A percentile compares a stretch with the other conserved stretches of the same genome.
These are phyloP conservation scores for Hymenoscyphus scutula DNA, from an alignment of 2,329 filamentous ascomycete species.

Conservation along the genomic window DNA sequence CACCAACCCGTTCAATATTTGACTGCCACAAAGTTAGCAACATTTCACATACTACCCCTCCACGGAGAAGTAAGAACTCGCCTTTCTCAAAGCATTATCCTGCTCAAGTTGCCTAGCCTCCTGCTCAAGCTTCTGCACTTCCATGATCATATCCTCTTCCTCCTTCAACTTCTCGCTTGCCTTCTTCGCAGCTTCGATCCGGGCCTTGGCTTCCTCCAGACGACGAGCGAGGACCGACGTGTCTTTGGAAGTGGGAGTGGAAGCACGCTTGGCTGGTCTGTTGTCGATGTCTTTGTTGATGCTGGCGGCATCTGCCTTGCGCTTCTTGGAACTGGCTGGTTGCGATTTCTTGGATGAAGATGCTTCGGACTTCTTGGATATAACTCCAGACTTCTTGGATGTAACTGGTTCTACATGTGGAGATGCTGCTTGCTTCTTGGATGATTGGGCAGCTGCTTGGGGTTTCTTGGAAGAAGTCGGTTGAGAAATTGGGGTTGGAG, in stretches of 20 bases:
- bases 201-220: neutral
- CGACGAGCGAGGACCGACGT: neutral
- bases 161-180: neutral
- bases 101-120: conserved; percentile 9
- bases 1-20: too few relatives aligned
- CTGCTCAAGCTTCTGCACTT: conserved; percentile 9
- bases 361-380: neutral
- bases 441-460: neutral
- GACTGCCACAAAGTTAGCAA: too few relatives aligned
- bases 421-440: neutral
- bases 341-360: neutral
- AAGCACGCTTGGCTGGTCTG: neutral
- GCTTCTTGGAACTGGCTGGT: conserved; percentile 5
- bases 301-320: conserved; percentile 10
- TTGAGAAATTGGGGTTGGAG: neutral
- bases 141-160: conserved; percentile 11
- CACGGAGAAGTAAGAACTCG: neutral
- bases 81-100: conserved; percentile 3
- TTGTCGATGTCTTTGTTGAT: neutral
- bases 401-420: neutral
- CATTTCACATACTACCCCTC: neutral
- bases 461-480: neutral
- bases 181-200: conserved; percentile 6
- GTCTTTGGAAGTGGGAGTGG: neutral
- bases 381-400: neutral